These are phyloP conservation scores for Phylloporus sp. DNA, from an alignment of 768 basidiomycete species.

Conservation along the genomic window DNA sequence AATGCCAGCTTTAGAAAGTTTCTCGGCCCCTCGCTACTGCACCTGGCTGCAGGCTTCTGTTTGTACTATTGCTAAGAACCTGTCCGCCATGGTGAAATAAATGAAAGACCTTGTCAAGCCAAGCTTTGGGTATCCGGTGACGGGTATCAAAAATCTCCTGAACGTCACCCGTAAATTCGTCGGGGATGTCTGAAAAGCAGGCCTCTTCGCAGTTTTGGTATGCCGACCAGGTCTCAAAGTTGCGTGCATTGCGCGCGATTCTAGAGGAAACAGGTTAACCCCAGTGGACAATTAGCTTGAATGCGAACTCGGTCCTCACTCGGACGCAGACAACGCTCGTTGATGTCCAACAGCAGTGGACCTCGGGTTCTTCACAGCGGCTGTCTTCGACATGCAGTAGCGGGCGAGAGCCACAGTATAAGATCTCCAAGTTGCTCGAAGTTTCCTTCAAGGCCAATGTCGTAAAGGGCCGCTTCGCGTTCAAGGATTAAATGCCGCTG, in stretches of 20 bases:
- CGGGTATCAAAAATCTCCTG: slow-evolving; percentile 36
- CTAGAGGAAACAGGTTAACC: slow-evolving; percentile 25
- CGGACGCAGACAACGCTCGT: slow-evolving; percentile 43
- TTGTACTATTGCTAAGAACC: background rate
- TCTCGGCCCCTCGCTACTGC: slow-evolving; percentile 11
- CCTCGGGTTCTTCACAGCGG: slow-evolving; percentile 8
- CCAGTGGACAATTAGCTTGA: background rate
- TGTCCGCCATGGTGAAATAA: background rate
- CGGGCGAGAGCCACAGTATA: background rate
- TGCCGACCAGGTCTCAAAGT: slow-evolving; percentile 49
- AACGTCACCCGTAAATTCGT: slow-evolving; percentile 34
- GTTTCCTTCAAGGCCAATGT: slow-evolving; percentile 3
- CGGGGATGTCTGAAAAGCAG: slow-evolving; percentile 41
- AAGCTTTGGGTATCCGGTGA: slow-evolving; percentile 35
- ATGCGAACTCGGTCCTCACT: slow-evolving; percentile 28
- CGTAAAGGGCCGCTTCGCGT: slow-evolving; percentile 12
- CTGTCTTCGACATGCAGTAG: slow-evolving; percentile 19
- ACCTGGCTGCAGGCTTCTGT: slow-evolving; percentile 6
- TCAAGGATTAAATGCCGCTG: too few species aligned
- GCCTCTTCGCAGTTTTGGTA: slow-evolving; percentile 49
- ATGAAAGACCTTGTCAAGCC: slow-evolving; percentile 38
- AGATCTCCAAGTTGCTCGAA: slow-evolving; percentile 3
- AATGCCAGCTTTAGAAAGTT: slow-evolving; percentile 31
- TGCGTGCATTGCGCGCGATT: slow-evolving; percentile 44
- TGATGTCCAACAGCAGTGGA: slow-evolving; percentile 17